These are phyloP conservation scores for Hericium erinaceus DNA, from an alignment of 768 basidiomycete genomes.

Conservation along the genomic window DNA sequence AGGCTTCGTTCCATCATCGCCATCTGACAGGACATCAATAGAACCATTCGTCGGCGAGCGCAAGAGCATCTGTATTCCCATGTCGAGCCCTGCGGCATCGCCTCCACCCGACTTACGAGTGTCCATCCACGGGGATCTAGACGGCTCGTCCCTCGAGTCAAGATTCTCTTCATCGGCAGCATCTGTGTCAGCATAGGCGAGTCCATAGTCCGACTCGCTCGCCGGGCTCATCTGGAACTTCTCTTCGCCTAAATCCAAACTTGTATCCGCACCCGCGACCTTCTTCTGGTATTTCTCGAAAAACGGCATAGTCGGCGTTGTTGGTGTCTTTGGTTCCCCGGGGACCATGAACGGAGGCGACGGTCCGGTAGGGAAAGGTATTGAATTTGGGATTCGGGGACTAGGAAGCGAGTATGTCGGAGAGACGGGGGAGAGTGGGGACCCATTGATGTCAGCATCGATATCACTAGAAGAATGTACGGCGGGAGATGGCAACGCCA, in stretches of 20 bases:
- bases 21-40: background rate
- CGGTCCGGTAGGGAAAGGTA: conserved; percentile 17
- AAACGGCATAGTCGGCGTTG: conserved; percentile 32
- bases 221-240: background rate
- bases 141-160: no score
- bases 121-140: no score
- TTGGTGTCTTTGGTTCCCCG: conserved; percentile 16
- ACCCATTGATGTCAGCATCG: background rate
- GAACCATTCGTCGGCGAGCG: conserved; percentile 2
- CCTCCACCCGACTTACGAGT: no score
- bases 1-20: conserved; percentile 26
- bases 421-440: conserved; percentile 5
- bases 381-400: conserved; percentile 9
- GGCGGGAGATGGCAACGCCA: background rate
- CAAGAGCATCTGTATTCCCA: conserved; percentile 42
- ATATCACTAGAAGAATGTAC: background rate
- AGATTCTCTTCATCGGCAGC: conserved; percentile 17
- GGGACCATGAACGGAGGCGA: conserved; percentile 14
- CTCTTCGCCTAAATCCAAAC: background rate
- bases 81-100: conserved; percentile 22
- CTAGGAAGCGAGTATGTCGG: background rate
- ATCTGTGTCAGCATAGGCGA: background rate
- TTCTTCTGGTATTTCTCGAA: conserved; percentile 41
- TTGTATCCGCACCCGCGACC: background rate
- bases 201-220: background rate